Percentiles rank a stretch among this genome's conserved stretches.
Evolutionary conservation across 2,329 filamentous ascomycete genomes (phyloP).

Genomic region (Penicillium expansum): DNA sequence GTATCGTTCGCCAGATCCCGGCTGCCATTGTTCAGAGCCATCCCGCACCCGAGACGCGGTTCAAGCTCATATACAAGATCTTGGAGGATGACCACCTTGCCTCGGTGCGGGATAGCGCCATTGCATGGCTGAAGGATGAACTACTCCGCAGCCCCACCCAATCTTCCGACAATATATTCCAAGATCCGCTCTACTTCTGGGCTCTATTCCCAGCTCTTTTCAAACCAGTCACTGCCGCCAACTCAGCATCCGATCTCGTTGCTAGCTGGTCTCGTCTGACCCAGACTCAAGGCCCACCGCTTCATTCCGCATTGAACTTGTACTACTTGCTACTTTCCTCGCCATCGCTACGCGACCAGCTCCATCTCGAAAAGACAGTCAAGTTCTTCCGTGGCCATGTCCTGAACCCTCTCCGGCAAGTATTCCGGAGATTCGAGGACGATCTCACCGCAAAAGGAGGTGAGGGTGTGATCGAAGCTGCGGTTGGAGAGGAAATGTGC

Average conservation of each 20-base stretch:
- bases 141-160: slow-evolving; percentile 47
- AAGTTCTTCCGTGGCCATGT: slow-evolving; percentile 34
- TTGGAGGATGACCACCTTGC: slow-evolving; percentile 55
- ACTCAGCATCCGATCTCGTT: slow-evolving; percentile 37
- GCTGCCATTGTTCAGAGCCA: slow-evolving; percentile 49
- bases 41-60: slow-evolving; percentile 50
- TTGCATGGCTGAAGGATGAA: slow-evolving; percentile 61
- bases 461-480: slow-evolving; percentile 35
- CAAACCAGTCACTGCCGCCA: slow-evolving; percentile 46
- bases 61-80: slow-evolving; percentile 55
- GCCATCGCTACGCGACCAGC: slow-evolving; percentile 44
- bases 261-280: slow-evolving; percentile 51
- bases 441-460: slow-evolving; percentile 36
- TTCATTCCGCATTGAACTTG: slow-evolving; percentile 58
- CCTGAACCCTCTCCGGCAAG: slow-evolving; percentile 32
- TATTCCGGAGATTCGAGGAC: slow-evolving; percentile 33
- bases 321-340: slow-evolving; percentile 57
- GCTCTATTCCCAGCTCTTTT: slow-evolving; percentile 53
- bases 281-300: slow-evolving; percentile 46
- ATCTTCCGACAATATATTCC: slow-evolving; percentile 31
- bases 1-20: slow-evolving; percentile 38
- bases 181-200: slow-evolving; percentile 37
- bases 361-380: slow-evolving; percentile 46
- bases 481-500: slow-evolving; percentile 36
- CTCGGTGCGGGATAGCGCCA: slow-evolving; percentile 56